Percentiles rank a stretch among this genome's conserved stretches.
Conservation (phyloP, 805 yeast genomes). For the Ogataea salicorniae region DNA sequence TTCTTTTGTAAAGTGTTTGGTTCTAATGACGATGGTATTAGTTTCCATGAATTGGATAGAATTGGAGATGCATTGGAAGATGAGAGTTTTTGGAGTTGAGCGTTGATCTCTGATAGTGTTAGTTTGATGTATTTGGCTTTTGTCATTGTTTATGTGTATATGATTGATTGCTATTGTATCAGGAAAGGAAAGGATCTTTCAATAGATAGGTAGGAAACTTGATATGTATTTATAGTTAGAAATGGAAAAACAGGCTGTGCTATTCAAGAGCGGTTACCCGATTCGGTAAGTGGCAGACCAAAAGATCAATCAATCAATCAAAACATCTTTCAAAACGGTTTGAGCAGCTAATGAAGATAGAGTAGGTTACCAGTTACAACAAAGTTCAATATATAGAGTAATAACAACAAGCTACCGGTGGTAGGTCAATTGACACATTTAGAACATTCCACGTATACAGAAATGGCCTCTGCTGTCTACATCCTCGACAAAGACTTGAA, state of each 20-base stretch:
- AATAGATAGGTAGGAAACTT: no score
- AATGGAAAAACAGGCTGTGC: no score
- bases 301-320: no score
- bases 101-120: slow-evolving; percentile 17
- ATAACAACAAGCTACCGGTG: not conserved
- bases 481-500: slow-evolving; percentile 29
- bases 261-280: no score
- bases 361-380: no score
- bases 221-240: no score
- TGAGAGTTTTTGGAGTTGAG: slow-evolving; percentile 9
- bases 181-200: no score
- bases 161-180: not conserved
- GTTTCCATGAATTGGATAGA: slow-evolving; percentile 5
- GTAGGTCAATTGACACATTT: not conserved
- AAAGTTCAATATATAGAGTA: no score
- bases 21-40: not conserved
- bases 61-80: not conserved
- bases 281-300: no score
- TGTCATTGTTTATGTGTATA: slow-evolving; percentile 25
- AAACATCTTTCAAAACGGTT: no score
- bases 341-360: no score
- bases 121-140: slow-evolving; percentile 28
- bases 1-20: slow-evolving; percentile 28
- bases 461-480: slow-evolving; percentile 33
- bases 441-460: no score